Percentiles rank a stretch among this genome's conserved stretches.
Conservation (phyloP, 257 asterid species). For the Nicotiana noctiflora region DNA sequence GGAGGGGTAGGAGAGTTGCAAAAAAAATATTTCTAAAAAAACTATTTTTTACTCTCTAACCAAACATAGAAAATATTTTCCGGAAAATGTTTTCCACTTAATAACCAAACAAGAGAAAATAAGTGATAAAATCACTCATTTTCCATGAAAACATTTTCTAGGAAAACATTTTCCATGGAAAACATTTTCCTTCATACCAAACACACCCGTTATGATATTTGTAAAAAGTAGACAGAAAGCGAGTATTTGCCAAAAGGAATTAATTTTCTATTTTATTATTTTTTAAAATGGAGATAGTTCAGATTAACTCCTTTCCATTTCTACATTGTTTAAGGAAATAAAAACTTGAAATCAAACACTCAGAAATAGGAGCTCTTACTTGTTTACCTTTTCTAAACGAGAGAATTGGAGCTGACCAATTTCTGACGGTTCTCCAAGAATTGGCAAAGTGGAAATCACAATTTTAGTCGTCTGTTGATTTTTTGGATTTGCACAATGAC, state of each 20-base stretch:
- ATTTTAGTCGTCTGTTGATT: too few relatives aligned
- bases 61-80: too few relatives aligned
- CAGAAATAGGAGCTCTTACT: neutral
- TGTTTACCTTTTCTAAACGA: neutral
- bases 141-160: too few relatives aligned
- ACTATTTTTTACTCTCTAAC: too few relatives aligned
- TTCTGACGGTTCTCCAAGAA: neutral
- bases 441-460: neutral
- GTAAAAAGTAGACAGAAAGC: neutral
- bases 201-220: neutral
- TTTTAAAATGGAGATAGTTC: neutral
- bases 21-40: too few relatives aligned
- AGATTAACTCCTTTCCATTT: neutral
- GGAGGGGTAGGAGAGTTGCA: too few relatives aligned
- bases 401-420: neutral
- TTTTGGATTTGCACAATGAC: neutral
- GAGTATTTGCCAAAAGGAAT: neutral
- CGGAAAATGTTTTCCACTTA: too few relatives aligned
- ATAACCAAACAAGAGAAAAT: too few relatives aligned
- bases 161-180: too few relatives aligned
- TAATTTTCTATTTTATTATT: neutral
- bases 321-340: neutral
- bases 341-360: neutral
- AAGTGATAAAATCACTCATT: too few relatives aligned
- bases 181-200: too few relatives aligned